Evolutionary conservation across 345 rosid genomes (phyloP).

Genomic region (Populus nigra): DNA sequence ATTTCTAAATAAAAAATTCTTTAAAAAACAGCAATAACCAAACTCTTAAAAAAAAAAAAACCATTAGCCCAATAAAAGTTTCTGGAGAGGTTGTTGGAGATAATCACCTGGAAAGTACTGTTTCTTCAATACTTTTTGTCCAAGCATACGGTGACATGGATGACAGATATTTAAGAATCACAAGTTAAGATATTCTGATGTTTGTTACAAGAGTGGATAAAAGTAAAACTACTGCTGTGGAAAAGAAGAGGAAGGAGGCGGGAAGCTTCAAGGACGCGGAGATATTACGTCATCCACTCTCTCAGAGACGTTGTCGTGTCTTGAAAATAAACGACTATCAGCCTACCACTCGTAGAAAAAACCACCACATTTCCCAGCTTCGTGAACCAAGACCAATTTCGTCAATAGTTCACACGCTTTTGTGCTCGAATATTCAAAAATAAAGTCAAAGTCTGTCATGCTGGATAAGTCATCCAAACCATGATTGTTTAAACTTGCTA

Average conservation of each 20-base stretch:
- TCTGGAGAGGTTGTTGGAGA: too few relatives aligned
- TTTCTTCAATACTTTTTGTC: too few relatives aligned
- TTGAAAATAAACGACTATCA: background rate
- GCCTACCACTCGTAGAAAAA: background rate
- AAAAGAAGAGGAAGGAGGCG: background rate
- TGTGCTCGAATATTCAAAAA: background rate
- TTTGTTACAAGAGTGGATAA: background rate
- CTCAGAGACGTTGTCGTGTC: background rate
- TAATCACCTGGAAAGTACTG: too few relatives aligned
- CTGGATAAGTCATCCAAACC: background rate
- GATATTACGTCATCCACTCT: background rate
- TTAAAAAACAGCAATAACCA: too few relatives aligned
- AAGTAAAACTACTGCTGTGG: background rate
- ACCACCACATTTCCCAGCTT: background rate
- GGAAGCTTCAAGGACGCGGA: background rate
- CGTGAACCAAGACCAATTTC: background rate
- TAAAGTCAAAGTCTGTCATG: background rate
- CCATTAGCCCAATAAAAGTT: too few relatives aligned
- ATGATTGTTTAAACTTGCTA: background rate
- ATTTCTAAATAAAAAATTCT: too few relatives aligned
- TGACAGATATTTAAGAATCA: background rate
- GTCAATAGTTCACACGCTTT: background rate
- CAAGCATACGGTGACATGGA: background rate
- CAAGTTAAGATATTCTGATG: background rate
- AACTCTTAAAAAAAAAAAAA: too few relatives aligned